Percentiles rank a stretch among this genome's conserved stretches.
These are phyloP conservation scores for Beauveria asiatica DNA, from an alignment of 2,329 filamentous ascomycete genomes.

Conservation along the genomic window DNA sequence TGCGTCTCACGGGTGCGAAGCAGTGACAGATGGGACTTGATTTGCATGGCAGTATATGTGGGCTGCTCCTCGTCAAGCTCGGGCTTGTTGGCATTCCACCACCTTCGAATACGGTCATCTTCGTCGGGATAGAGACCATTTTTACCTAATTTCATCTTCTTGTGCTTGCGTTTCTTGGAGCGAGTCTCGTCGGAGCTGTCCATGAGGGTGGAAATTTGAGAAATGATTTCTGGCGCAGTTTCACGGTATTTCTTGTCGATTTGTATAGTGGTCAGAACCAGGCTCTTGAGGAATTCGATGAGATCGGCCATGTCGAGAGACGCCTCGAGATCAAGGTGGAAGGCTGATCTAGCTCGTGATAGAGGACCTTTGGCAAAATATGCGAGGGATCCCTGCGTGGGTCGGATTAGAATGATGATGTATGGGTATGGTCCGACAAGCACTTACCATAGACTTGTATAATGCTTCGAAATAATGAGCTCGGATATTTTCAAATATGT, in stretches of 20 bases:
- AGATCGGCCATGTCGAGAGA: conserved; percentile 55
- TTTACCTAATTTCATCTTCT: conserved; percentile 59
- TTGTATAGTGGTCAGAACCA: conserved; percentile 57
- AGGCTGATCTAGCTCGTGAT: conserved; percentile 63
- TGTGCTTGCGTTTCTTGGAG: conserved; percentile 45
- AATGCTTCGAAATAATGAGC: conserved; percentile 51
- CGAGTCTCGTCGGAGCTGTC: conserved; percentile 44
- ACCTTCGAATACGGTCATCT: conserved; percentile 53
- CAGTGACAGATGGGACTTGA: conserved; percentile 55
- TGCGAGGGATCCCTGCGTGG: conserved; percentile 58
- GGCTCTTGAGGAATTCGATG: conserved; percentile 57
- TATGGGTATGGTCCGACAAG: conserved; percentile 21
- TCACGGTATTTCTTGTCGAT: conserved; percentile 77
- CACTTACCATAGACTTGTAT: conserved; percentile 52
- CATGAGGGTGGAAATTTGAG: conserved; percentile 44
- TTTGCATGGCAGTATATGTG: conserved; percentile 39
- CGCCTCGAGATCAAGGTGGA: conserved; percentile 53
- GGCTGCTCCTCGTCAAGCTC: conserved; percentile 41
- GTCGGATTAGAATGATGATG: conserved; percentile 13
- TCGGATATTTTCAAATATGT: conserved; percentile 50
- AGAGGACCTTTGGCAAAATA: conserved; percentile 80
- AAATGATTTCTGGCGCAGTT: conserved; percentile 54
- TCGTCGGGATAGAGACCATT: conserved; percentile 62
- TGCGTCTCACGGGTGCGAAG: conserved; percentile 70
- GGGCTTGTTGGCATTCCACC: conserved; percentile 58